Percentiles rank a stretch among this genome's conserved stretches.
These are phyloP conservation scores for Graphilbum ipis-grandicollis DNA, from an alignment of 2,329 filamentous ascomycete species.

Conservation along the genomic window DNA sequence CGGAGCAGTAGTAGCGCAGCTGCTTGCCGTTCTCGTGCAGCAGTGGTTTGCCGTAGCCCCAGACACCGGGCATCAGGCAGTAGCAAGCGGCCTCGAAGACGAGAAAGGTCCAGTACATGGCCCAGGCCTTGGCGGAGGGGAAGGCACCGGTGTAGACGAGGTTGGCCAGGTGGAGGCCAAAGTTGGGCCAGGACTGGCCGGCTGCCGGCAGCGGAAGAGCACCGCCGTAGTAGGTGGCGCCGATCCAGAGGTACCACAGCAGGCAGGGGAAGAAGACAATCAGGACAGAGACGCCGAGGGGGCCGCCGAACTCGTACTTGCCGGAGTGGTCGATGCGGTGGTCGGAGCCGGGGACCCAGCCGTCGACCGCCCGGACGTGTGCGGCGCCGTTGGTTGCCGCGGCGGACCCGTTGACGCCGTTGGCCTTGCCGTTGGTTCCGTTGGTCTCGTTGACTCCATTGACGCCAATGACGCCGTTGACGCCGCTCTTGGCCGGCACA, in stretches of 20 bases:
- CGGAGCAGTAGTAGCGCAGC: slow-evolving; percentile 89
- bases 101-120: slow-evolving; percentile 90
- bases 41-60: slow-evolving; percentile 74
- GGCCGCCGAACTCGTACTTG: slow-evolving; percentile 73
- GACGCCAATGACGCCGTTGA: background rate
- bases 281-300: slow-evolving; percentile 60
- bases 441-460: background rate
- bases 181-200: slow-evolving; percentile 53
- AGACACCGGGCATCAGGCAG: slow-evolving; percentile 72
- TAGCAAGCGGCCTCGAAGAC: slow-evolving; percentile 73
- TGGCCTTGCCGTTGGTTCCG: slow-evolving; percentile 14
- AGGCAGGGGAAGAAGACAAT: slow-evolving; percentile 87
- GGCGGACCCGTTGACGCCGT: slow-evolving; percentile 12
- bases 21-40: slow-evolving; percentile 69
- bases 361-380: slow-evolving; percentile 24
- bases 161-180: slow-evolving; percentile 50
- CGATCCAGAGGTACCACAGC: slow-evolving; percentile 99
- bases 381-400: slow-evolving; percentile 13
- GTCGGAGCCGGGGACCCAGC: slow-evolving; percentile 41
- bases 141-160: slow-evolving; percentile 74
- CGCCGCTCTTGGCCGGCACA: background rate
- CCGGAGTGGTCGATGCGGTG: slow-evolving; percentile 46
- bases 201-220: slow-evolving; percentile 51
- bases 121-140: slow-evolving; percentile 68
- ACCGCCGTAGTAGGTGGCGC: slow-evolving; percentile 81